phyloP scores from a whole-genome alignment of 305 asterid genomes.

The Fraxinus baroniana region DNA sequence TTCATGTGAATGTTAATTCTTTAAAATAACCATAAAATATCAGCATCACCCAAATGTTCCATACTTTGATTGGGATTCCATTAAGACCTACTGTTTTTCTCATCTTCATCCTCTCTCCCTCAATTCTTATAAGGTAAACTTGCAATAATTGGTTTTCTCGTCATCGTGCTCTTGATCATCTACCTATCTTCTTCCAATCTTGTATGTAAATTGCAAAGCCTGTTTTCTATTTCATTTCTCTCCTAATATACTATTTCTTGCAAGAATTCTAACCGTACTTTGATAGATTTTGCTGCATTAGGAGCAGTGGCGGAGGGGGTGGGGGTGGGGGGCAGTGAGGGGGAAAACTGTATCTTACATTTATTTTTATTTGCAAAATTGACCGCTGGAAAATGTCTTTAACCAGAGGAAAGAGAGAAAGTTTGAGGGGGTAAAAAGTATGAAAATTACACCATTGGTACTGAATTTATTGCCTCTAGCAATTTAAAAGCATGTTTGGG shows the following conservation, averaged over 20 bases:
- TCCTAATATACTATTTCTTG: background rate
- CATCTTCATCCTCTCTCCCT: background rate
- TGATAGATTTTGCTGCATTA: background rate
- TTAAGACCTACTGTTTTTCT: background rate
- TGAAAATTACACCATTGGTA: background rate
- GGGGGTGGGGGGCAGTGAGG: background rate
- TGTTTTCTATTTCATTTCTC: background rate
- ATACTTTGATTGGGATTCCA: background rate
- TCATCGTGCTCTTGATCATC: background rate
- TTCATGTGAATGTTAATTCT: background rate
- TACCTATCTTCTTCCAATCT: background rate
- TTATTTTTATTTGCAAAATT: background rate
- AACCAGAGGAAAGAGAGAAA: background rate
- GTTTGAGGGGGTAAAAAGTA: background rate
- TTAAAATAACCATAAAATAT: background rate
- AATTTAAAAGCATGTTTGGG: background rate
- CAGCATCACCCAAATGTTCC: background rate
- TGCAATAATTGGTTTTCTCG: background rate
- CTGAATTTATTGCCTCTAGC: background rate
- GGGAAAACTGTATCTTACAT: background rate
- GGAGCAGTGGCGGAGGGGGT: background rate
- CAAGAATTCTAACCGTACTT: background rate
- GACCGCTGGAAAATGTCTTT: background rate
- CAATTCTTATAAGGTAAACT: background rate
- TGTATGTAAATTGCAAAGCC: background rate